Percentiles rank a stretch among this genome's conserved stretches.
These are phyloP conservation scores for Tricholoma sp. DNA, from an alignment of 768 basidiomycete species.

Conservation along the genomic window DNA sequence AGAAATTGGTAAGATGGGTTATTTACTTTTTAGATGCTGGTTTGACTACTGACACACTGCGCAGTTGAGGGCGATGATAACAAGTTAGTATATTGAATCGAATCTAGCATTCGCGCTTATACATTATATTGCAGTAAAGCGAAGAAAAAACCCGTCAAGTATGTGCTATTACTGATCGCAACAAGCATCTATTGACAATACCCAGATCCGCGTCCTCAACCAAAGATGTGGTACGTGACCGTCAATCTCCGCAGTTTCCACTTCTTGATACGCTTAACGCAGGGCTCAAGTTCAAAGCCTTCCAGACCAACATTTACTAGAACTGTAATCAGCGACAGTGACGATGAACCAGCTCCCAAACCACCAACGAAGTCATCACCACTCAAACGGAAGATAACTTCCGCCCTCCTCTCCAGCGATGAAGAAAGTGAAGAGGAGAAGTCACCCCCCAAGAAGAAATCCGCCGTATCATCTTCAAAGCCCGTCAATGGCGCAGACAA, in stretches of 20 bases:
- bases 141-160: slow-evolving; percentile 4
- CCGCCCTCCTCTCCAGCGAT: slow-evolving; percentile 31
- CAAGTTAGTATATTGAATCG: neutral
- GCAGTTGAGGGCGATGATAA: slow-evolving; percentile 15
- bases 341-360: slow-evolving; percentile 14
- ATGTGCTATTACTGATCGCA: neutral
- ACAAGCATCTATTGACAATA: neutral
- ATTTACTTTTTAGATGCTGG: neutral
- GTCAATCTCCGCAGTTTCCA: neutral
- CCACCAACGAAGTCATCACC: slow-evolving; percentile 6
- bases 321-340: slow-evolving; percentile 16
- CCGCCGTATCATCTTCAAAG: slow-evolving; percentile 17
- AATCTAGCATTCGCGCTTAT: neutral
- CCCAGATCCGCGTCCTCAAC: neutral
- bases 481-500: slow-evolving; percentile 2
- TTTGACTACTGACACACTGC: neutral
- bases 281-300: neutral
- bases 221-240: neutral
- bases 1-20: slow-evolving; percentile 22
- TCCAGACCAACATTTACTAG: neutral
- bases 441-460: slow-evolving; percentile 39
- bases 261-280: neutral
- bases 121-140: neutral
- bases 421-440: slow-evolving; percentile 31
- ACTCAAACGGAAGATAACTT: slow-evolving; percentile 27